Evolutionary conservation across 2,329 filamentous ascomycete genomes (phyloP).

Genomic region (Phaeoacremonium minimum): DNA sequence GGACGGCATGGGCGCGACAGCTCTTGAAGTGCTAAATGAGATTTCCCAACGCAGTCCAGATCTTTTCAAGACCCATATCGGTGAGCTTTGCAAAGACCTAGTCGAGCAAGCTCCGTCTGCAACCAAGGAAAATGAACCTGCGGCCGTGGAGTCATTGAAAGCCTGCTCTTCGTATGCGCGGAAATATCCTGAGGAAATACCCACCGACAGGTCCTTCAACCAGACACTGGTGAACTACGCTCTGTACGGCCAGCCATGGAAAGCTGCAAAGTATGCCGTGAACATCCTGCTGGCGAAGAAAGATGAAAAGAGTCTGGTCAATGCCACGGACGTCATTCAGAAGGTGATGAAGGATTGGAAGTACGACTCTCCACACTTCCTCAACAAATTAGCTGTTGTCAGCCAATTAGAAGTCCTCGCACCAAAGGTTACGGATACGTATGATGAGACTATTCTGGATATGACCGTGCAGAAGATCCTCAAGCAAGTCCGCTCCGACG

Average conservation of each 20-base stretch:
- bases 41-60: slow-evolving; percentile 87
- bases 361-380: slow-evolving; percentile 69
- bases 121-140: slow-evolving; percentile 62
- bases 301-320: slow-evolving; percentile 72
- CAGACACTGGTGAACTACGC: slow-evolving; percentile 81
- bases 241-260: slow-evolving; percentile 73
- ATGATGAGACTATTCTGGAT: slow-evolving; percentile 72
- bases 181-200: slow-evolving; percentile 79
- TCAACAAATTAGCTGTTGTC: slow-evolving; percentile 68
- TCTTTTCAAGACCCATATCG: slow-evolving; percentile 87
- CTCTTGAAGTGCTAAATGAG: slow-evolving; percentile 86
- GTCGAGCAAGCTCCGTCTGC: slow-evolving; percentile 73
- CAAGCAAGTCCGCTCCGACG: slow-evolving; percentile 62
- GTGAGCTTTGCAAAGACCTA: slow-evolving; percentile 84
- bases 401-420: slow-evolving; percentile 74
- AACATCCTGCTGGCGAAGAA: slow-evolving; percentile 78
- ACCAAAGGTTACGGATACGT: slow-evolving; percentile 67
- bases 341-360: slow-evolving; percentile 71
- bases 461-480: slow-evolving; percentile 74
- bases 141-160: slow-evolving; percentile 85
- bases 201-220: slow-evolving; percentile 73
- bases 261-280: slow-evolving; percentile 88
- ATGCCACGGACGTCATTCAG: slow-evolving; percentile 76
- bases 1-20: slow-evolving; percentile 69
- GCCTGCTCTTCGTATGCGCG: slow-evolving; percentile 89